Evolutionary conservation across 2,329 filamentous ascomycete genomes (phyloP).

Genomic region (Scleromitrula shiraiana): DNA sequence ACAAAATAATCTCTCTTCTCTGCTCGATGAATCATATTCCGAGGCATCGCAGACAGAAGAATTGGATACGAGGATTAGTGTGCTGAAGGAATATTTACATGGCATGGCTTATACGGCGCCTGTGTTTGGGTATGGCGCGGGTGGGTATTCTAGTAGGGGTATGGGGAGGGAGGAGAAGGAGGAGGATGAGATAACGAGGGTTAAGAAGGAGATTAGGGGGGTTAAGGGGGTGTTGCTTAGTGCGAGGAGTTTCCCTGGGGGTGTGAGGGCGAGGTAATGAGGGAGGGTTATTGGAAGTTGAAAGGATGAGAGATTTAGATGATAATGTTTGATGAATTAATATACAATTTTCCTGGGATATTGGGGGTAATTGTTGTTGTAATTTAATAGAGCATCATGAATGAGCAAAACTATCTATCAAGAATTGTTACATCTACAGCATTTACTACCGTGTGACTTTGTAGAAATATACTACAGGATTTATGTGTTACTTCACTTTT

Average conservation of each 20-base stretch:
- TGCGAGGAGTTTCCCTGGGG: slow-evolving; percentile 59
- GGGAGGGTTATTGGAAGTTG: not conserved
- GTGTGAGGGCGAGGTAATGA: slow-evolving; percentile 13
- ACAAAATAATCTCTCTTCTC: slow-evolving; percentile 42
- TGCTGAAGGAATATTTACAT: slow-evolving; percentile 60
- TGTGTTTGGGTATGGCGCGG: slow-evolving; percentile 28
- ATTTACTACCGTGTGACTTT: no score
- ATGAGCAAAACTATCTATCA: no score
- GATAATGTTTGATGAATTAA: slow-evolving; percentile 1
- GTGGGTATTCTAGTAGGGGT: slow-evolving; percentile 25
- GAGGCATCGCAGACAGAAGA: slow-evolving; percentile 20
- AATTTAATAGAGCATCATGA: no score
- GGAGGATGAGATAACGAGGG: slow-evolving; percentile 63
- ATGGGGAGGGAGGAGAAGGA: slow-evolving; percentile 22
- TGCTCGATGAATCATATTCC: slow-evolving; percentile 36
- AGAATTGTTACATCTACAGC: no score
- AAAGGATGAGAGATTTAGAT: slow-evolving; percentile 15
- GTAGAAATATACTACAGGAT: no score
- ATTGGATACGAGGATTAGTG: slow-evolving; percentile 30
- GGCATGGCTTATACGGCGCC: slow-evolving; percentile 42
- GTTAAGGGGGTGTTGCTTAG: slow-evolving; percentile 74
- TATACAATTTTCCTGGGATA: not conserved
- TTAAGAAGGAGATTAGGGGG: slow-evolving; percentile 67
- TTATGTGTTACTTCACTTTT: no score
- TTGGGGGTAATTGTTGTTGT: not conserved